Base-by-base conservation (phyloP, 768 basidiomycete genomes). In the Podaxis carcinomalis region DNA sequence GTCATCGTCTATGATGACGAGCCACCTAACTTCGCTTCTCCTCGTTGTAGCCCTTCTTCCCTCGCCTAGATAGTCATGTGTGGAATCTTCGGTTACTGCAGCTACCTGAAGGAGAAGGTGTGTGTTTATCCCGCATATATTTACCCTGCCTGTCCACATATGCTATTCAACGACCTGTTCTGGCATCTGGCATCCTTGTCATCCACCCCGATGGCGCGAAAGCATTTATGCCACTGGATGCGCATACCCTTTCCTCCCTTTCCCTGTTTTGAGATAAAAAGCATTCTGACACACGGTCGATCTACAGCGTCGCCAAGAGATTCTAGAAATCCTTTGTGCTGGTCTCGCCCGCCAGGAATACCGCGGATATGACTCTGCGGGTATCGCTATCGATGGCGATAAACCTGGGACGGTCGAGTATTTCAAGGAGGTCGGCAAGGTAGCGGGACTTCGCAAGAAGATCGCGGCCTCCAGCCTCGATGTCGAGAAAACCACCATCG, bases 381-480 rank as follows among this genome's bases (percentile, higher is more conserved):
- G 92, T 67, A 76, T 94, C 47, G 87, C 88, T 61, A 84, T 98
- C 66, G 97, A 99, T 69, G 96, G 95, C 44, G 95, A 98, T 79
- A 86, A 87, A 66, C 77, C 86, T 1, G 86, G 86, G 49, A 77
- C 88, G 51, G 81, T 93, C 51, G 62, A 90, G 52, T 93, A 87
- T 78, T 98, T 95, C 87, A 98, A 97, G 80, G 90, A 96, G 74
- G 97, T 98, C 55, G 97, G 97, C 74, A 99, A 99, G 75, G 97
- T 99, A 57, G 89, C 89, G 49, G 88, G 89, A 27, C 83, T 99
- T 56, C 90, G 93, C 74, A 91, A 96, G 79, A 86, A 89, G 75
- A 95, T 97, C 69, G 84, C 87, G 42, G 77, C 79, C 59, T 86
- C 92, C 28, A 73, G 70, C 64, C 68, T 93, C 67, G 83, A 96